Base-by-base conservation (phyloP, 2,329 filamentous ascomycete genomes). In the Neonectria magnoliae region DNA sequence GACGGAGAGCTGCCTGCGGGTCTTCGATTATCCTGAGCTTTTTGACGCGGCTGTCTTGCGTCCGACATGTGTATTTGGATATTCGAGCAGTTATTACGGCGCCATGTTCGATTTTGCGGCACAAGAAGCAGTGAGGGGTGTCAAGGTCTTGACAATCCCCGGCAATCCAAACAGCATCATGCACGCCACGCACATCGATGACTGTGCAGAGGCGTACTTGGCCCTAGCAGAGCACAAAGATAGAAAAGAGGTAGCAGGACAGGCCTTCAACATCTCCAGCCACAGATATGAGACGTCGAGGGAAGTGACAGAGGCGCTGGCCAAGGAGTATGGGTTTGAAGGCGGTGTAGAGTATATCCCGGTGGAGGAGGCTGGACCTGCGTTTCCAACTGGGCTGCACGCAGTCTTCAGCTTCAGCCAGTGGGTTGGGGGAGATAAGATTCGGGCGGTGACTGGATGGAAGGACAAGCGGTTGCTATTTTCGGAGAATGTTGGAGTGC, bases 101-200 rank as follows among this genome's bases (percentile, higher is more conserved):
- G 63, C 71, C 20, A 71, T 80, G 13, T 79, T 84, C 62, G 74
- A 79, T 20, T 76, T 78, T 31, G 76, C 78, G 0, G 74, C 73
- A 55, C 67, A 3, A 5, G 65, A 75, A 10, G 72, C 69, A 4
- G 67, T 62, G 3, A 54, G 53, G 3, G 50, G 63, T 3, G 60
- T 67, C 4, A 65, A 68, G 13, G 62, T 70, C 2, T 68, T 83
- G 31, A 65, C 71, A 16, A 62, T 84, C 3, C 73, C 78, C 0
- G 71, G 76, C 0, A 67, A 79, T 44, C 74, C 76, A 0, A 73
- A 79, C 18, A 79, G 75, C 14, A 81, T 85, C 33, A 72, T 83
- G 64, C 83, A 85, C 62, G 81, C 79, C 4, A 76, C 81, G 41
- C 83, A 86, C 63, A 76, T 85, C 13, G 83, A 85, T 65, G 84